A percentile compares a stretch with the other conserved stretches of the same genome.
Conservation (phyloP, 768 basidiomycete genomes). For the Kwoniella pini region DNA sequence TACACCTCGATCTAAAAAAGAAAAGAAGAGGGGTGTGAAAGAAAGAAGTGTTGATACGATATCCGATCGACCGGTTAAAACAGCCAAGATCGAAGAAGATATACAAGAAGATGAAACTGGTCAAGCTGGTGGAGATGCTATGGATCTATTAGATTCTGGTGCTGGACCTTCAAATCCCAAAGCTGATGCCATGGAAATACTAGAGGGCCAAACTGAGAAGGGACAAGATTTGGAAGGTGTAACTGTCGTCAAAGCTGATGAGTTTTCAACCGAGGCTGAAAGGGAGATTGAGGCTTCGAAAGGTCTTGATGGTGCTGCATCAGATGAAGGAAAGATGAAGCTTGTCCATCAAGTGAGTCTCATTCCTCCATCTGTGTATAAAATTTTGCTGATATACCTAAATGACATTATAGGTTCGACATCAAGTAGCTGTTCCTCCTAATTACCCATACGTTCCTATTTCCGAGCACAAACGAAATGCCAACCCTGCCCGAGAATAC, state of each 20-base stretch:
- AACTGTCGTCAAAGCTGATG: constrained; percentile 80
- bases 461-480: constrained; percentile 82
- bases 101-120: constrained; percentile 27
- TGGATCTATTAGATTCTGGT: constrained; percentile 22
- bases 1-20: constrained; percentile 16
- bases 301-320: constrained; percentile 67
- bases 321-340: constrained; percentile 54
- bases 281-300: constrained; percentile 86
- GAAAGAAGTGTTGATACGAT: constrained; percentile 13
- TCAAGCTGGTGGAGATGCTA: constrained; percentile 23
- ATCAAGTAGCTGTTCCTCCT: constrained; percentile 80
- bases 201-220: constrained; percentile 13
- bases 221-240: constrained; percentile 46
- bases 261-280: constrained; percentile 91
- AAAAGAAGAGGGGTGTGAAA: constrained; percentile 21
- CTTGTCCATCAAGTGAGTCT: constrained; percentile 53
- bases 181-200: constrained; percentile 19
- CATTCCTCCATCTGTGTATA: not conserved
- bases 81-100: constrained; percentile 28
- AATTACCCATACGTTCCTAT: constrained; percentile 89
- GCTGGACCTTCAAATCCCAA: not conserved
- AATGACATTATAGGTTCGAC: constrained; percentile 39
- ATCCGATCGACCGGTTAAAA: constrained; percentile 26
- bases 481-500: constrained; percentile 88
- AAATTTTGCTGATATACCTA: not conserved